Evolutionary conservation across 2,329 filamentous ascomycete species (phyloP).

Genomic region (Ceratocystis colombiana): DNA sequence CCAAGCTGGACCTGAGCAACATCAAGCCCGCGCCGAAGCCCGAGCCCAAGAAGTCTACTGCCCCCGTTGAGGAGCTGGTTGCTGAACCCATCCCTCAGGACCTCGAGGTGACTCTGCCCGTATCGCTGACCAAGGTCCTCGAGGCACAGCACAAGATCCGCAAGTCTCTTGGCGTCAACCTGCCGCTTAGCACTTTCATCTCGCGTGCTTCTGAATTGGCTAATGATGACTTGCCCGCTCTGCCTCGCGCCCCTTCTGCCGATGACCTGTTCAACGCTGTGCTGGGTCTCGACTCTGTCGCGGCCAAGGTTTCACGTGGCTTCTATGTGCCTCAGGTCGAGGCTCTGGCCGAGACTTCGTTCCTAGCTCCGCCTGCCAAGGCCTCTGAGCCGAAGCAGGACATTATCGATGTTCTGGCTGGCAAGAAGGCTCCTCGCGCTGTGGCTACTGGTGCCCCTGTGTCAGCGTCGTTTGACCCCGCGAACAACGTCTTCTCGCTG

Average conservation of each 20-base stretch:
- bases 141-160: slow-evolving; percentile 74
- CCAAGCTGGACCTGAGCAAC: slow-evolving; percentile 86
- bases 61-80: slow-evolving; percentile 34
- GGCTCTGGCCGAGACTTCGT: slow-evolving; percentile 42
- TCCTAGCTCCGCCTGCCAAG: slow-evolving; percentile 32
- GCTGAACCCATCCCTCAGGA: slow-evolving; percentile 36
- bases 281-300: slow-evolving; percentile 53
- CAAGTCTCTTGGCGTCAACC: slow-evolving; percentile 62
- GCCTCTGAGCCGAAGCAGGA: slow-evolving; percentile 40
- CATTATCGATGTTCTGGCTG: slow-evolving; percentile 71
- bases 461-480: slow-evolving; percentile 41
- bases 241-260: slow-evolving; percentile 46
- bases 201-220: slow-evolving; percentile 74
- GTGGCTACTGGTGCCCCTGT: slow-evolving; percentile 28
- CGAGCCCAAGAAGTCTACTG: slow-evolving; percentile 33
- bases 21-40: slow-evolving; percentile 65
- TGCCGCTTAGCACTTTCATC: slow-evolving; percentile 81
- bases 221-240: slow-evolving; percentile 71
- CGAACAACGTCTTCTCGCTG: slow-evolving; percentile 71
- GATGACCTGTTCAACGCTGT: slow-evolving; percentile 85
- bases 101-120: slow-evolving; percentile 57
- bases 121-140: slow-evolving; percentile 69
- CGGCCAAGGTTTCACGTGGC: slow-evolving; percentile 47
- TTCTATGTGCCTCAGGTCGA: slow-evolving; percentile 62
- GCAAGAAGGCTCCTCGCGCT: slow-evolving; percentile 30